These are phyloP conservation scores for Penicillium oxalicum DNA, from an alignment of 2,329 filamentous ascomycete species.

Conservation along the genomic window DNA sequence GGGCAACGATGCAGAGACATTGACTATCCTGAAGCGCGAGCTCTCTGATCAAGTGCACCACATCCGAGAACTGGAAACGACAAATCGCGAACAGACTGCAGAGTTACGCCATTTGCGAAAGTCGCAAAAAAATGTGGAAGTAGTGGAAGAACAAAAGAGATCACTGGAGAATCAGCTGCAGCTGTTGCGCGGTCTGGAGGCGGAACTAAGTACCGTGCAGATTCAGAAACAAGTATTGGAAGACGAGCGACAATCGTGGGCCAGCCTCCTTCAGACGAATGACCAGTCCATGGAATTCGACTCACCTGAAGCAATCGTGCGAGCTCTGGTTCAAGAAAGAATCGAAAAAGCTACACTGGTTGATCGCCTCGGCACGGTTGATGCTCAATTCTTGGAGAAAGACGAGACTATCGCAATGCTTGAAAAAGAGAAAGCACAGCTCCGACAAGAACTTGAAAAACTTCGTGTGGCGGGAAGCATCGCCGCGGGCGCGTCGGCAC, in stretches of 20 bases:
- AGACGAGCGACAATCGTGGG: conserved; percentile 82
- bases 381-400: conserved; percentile 71
- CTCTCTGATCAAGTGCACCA: conserved; percentile 88
- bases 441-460: conserved; percentile 66
- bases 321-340: conserved; percentile 75
- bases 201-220: conserved; percentile 70
- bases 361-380: conserved; percentile 70
- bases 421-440: conserved; percentile 60
- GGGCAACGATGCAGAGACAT: conserved; percentile 77
- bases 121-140: conserved; percentile 76
- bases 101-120: conserved; percentile 80
- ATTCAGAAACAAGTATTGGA: conserved; percentile 81
- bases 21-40: conserved; percentile 79
- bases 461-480: conserved; percentile 48
- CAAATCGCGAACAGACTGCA: conserved; percentile 68
- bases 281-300: conserved; percentile 66
- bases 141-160: conserved; percentile 93
- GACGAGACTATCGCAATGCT: conserved; percentile 68
- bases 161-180: conserved; percentile 71
- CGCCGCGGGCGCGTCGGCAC: conserved; percentile 33
- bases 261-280: conserved; percentile 71
- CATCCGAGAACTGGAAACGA: conserved; percentile 74
- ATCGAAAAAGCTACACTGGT: conserved; percentile 73
- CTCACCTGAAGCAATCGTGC: conserved; percentile 79
- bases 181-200: conserved; percentile 65